Percentiles rank a stretch among this genome's conserved stretches.
Evolutionary conservation across 345 rosid genomes (phyloP).

Genomic region (Firmiana major): DNA sequence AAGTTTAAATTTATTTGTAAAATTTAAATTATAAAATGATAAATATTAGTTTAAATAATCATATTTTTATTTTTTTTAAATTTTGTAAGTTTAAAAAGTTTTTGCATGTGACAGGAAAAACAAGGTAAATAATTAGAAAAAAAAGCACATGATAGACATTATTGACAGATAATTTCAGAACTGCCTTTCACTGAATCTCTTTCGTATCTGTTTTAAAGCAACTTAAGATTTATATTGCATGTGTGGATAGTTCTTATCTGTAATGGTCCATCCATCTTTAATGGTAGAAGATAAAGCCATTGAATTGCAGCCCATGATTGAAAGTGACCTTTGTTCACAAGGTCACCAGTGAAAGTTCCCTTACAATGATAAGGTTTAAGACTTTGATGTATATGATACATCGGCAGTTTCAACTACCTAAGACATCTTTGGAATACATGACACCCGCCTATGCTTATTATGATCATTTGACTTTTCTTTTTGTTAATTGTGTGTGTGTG

Average conservation of each 20-base stretch:
- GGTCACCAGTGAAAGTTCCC: constrained; percentile 8
- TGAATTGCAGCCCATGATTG: constrained; percentile 8
- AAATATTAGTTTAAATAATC: no score
- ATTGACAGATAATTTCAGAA: not conserved
- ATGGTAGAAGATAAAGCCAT: not conserved
- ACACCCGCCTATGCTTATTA: not conserved
- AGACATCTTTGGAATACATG: not conserved
- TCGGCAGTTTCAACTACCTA: not conserved
- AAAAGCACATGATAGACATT: constrained; percentile 23
- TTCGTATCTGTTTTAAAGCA: not conserved
- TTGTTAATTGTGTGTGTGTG: not conserved
- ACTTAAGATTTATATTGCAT: not conserved
- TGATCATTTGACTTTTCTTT: not conserved
- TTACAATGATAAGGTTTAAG: constrained; percentile 8
- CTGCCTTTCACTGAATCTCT: not conserved
- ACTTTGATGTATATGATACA: constrained; percentile 15
- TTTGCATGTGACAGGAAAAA: constrained; percentile 9
- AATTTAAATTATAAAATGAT: no score
- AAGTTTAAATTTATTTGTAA: no score
- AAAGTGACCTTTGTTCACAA: constrained; percentile 22
- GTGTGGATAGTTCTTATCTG: not conserved
- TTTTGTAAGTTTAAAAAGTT: no score
- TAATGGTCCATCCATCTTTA: not conserved
- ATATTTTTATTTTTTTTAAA: no score
- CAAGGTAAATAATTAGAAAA: constrained; percentile 6